Percentiles rank a stretch among this genome's conserved stretches.
Conservation (phyloP, 495 filamentous ascomycete genomes). For the Penicillium egyptiacum region DNA sequence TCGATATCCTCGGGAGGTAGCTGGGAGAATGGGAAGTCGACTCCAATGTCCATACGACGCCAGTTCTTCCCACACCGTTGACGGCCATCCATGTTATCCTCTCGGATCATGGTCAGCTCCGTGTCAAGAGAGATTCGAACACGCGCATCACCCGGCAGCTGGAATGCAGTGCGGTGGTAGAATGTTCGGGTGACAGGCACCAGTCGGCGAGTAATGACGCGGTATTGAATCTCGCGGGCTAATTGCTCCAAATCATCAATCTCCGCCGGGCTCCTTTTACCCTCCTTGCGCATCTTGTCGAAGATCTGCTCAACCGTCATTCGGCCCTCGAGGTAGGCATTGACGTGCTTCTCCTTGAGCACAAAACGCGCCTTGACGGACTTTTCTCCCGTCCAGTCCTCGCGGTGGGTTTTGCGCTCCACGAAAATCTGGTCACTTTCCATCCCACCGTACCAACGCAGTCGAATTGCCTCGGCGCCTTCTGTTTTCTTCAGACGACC, state of each 20-base stretch:
- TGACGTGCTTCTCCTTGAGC: constrained; percentile 95
- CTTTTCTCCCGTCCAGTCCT: constrained; percentile 99
- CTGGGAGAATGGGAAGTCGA: constrained; percentile 92
- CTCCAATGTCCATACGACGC: constrained; percentile 96
- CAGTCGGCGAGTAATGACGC: constrained; percentile 77
- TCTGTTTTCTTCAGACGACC: constrained; percentile 96
- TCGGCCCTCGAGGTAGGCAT: constrained; percentile 78
- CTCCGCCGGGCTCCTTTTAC: constrained; percentile 85
- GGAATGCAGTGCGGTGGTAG: constrained; percentile 97
- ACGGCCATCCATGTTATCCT: constrained; percentile 88
- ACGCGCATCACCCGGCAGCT: constrained; percentile 91
- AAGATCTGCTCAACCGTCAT: constrained; percentile 81
- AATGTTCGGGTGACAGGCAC: constrained; percentile 88
- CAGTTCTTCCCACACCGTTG: constrained; percentile 82
- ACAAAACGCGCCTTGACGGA: constrained; percentile 96
- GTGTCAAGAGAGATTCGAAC: constrained; percentile 98
- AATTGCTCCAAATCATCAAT: constrained; percentile 89
- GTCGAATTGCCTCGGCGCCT: constrained; percentile 92
- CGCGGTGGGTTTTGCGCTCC: constrained; percentile 95
- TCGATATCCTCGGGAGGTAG: constrained; percentile 80
- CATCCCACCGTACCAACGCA: constrained; percentile 98
- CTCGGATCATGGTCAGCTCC: constrained; percentile 88
- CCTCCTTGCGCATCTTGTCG: constrained; percentile 90
- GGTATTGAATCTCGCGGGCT: constrained; percentile 90
- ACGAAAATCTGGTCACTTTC: constrained; percentile 92